These are phyloP conservation scores for Kwoniella bestiolae DNA, from an alignment of 768 basidiomycete genomes.

Conservation along the genomic window DNA sequence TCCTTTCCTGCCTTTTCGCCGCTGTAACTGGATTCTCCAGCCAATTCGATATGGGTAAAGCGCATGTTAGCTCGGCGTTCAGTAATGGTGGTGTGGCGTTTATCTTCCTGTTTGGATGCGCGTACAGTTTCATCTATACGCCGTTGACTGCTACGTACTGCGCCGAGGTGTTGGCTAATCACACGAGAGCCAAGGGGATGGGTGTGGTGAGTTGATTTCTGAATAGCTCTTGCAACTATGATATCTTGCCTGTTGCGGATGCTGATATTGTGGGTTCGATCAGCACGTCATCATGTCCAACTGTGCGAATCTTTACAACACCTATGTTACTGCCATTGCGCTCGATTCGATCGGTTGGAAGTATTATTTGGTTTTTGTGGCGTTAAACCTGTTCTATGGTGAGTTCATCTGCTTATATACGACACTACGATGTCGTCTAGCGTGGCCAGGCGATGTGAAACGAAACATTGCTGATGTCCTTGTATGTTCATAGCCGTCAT, in stretches of 20 bases:
- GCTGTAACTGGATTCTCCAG: conserved; percentile 31
- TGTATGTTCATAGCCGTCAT: conserved; percentile 23
- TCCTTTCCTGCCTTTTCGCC: conserved; percentile 33
- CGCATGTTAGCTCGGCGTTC: not conserved
- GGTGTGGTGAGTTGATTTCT: conserved; percentile 60
- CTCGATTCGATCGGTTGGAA: conserved; percentile 33
- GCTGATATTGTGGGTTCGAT: not conserved
- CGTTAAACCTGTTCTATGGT: conserved; percentile 25
- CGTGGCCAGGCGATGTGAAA: not conserved
- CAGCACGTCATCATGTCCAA: conserved; percentile 37
- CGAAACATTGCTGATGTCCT: not conserved
- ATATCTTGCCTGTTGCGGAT: too few species aligned
- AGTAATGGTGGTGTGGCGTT: conserved; percentile 31
- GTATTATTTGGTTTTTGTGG: conserved; percentile 41
- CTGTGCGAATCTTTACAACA: conserved; percentile 59
- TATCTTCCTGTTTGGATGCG: conserved; percentile 63
- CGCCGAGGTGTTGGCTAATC: conserved; percentile 65
- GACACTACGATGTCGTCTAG: too few species aligned
- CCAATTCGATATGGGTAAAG: conserved; percentile 30
- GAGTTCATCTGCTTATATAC: too few species aligned
- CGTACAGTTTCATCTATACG: conserved; percentile 65
- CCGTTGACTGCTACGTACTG: conserved; percentile 67
- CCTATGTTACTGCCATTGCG: conserved; percentile 51
- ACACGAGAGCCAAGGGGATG: conserved; percentile 69
- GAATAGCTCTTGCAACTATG: too few species aligned